Evolutionary conservation across 768 basidiomycete species (phyloP), one percentile per base, ranked within the genome.

Genomic region (Tylopilus sp.): DNA sequence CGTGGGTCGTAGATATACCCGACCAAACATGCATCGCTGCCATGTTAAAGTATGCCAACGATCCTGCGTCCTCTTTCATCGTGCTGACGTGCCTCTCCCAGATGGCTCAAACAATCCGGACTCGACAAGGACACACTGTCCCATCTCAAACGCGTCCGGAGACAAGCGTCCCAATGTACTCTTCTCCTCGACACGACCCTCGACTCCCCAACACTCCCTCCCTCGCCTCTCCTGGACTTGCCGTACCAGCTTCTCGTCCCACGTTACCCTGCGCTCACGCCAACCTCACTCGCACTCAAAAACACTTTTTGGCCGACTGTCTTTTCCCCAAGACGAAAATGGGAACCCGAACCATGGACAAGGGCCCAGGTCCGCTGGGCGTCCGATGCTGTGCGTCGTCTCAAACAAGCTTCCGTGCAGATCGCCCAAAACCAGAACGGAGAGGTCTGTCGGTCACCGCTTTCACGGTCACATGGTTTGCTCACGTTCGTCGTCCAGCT

Each of bases 251-350:
- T 83, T 12, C 59, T 72, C 2, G 89, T 94, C 1, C 93, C 95
- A 2, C 68, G 73, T 28, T 75, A 78, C 14, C 76, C 84, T 12
- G 92, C 92, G 1, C 72, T 86, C 5, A 92, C 90, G 0, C 73
- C 73, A 1, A 74, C 76, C 14, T 87, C 92, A 8, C 74, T 92
- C 21, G 66, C 70, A 38, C 65, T 83, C 30, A 94, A 95, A 71
- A 78, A 80, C 34, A 67, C 78, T 2, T 71, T 90, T n/a, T 98
- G 96, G 96, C 96, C 96, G 9, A 89, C 89, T 12, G 71, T 84
- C 14, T 92, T 82, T 59, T 76, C 84, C 4, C 89, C 89, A 0
- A 78, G 79, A 30, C 78, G 83, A 55, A 89, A 83, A 63, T 81
- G 79, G 61, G 86, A 89, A 53, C 70, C 74, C 1, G 81, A 86